Conservation (phyloP, 1,284 basidiomycete genomes). For the Fomitiporia mediterranea region DNA sequence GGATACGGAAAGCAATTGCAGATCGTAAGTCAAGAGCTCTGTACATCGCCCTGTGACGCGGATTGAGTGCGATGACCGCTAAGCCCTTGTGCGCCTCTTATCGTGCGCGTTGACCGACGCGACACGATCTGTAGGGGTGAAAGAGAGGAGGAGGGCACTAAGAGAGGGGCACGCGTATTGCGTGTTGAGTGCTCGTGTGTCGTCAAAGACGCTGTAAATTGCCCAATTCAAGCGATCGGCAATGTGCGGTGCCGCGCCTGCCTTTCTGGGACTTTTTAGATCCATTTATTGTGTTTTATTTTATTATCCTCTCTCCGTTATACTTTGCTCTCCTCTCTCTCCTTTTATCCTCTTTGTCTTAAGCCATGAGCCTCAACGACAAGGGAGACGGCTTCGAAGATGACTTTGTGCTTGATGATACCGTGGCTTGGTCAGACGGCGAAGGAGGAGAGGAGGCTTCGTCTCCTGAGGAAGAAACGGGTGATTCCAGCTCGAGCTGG, state of each 20-base stretch:
- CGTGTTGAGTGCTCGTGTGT: background rate
- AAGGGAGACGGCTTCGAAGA: constrained; percentile 76
- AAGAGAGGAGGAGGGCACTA: background rate
- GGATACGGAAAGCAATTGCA: background rate
- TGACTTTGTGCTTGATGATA: constrained; percentile 70
- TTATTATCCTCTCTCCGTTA: too few relatives aligned
- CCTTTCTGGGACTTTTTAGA: too few relatives aligned
- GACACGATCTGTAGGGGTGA: background rate
- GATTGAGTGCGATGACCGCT: too few relatives aligned
- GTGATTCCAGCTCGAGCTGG: constrained; percentile 22
- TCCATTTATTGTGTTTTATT: too few relatives aligned
- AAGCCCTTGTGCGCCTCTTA: too few relatives aligned
- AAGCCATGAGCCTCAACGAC: background rate
- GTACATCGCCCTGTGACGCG: constrained; percentile 6
- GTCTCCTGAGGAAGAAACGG: constrained; percentile 35
- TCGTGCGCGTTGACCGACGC: background rate
- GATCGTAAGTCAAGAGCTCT: constrained; percentile 6
- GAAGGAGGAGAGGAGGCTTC: constrained; percentile 43
- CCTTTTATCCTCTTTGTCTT: background rate
- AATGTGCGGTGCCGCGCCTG: too few relatives aligned
- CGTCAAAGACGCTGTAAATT: background rate
- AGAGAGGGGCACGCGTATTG: background rate
- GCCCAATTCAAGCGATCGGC: too few relatives aligned
- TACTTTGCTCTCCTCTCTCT: too few relatives aligned
- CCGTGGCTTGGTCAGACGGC: constrained; percentile 55